Base-by-base conservation (phyloP, 345 rosid genomes). In the Brassica nigra region DNA sequence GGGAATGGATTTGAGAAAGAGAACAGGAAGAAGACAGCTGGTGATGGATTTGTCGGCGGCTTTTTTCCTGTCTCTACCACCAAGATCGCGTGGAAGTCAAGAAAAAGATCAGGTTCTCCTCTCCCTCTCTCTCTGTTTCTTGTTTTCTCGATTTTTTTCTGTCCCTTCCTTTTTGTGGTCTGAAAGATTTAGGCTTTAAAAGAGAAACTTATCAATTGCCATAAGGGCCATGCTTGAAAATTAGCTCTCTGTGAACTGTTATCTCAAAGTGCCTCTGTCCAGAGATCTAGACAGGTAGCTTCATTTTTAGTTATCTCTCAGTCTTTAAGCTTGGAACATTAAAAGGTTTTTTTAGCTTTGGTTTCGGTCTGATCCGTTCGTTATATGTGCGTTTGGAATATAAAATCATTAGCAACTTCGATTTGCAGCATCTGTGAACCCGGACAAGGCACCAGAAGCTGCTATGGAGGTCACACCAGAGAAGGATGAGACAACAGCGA, bases 51-150 rank as follows among this genome's bases (percentile, higher is more conserved):
- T 79, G 79, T 93, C 75, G 82, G 83, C 34, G 93, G 98, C 2
- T 93, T 91, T 87, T 88, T 89, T 70, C 91, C 91, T n/a, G 87
- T 83, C 62, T 85, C 92, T 27, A 73, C 94, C 36, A 81, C 97
- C 55, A 88, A 86, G 84, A 86, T 91, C 84, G 86, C 81, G 42
- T 93, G 98, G 98, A 93, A 87, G 57, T 90, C 98, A 58, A 81
- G 97, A 27, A 91, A 85, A 80, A 88, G 95, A 88, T 84, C 98
- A 85, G 95, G 98, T 91, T 67, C 29, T 62, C 2, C 23, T 15
- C 5, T 62, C 59, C n/a, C 59, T 11, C 37, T 47, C 23, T 68
- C 71, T 68, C 47, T 23, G 18, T 11, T 63, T 16, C 81, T 63
- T 68, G 18, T 55, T 54, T 67, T 44, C 79, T 74, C 59, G 1